A percentile compares a stretch with the other conserved stretches of the same genome.
Evolutionary conservation across 192 early-diverging fungal genomes (phyloP).

Genomic region (Rhizophagus sp.): DNA sequence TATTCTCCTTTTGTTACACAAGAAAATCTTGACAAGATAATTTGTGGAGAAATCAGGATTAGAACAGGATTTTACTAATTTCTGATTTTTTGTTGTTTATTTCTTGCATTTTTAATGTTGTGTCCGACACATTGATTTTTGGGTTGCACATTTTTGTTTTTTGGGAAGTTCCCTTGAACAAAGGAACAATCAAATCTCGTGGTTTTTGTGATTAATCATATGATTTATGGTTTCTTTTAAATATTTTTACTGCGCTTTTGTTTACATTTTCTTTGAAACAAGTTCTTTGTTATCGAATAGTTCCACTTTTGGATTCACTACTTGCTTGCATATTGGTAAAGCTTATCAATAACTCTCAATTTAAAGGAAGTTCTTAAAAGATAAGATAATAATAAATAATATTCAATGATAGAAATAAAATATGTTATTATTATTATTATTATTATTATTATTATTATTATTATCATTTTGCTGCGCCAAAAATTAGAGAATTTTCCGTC

Average conservation of each 20-base stretch:
- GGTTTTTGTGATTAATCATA: not conserved
- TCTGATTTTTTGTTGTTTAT: constrained; percentile 2
- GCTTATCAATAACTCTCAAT: not conserved
- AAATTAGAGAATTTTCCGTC: no score
- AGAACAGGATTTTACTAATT: not conserved
- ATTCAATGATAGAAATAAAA: no score
- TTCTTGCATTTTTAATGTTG: not conserved
- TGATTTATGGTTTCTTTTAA: not conserved
- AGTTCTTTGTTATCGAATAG: not conserved
- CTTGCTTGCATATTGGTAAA: not conserved
- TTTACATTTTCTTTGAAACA: not conserved
- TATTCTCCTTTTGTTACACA: not conserved
- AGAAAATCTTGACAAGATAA: not conserved
- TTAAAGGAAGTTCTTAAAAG: not conserved
- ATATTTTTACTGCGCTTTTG: not conserved
- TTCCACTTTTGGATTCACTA: not conserved
- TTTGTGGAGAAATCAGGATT: constrained; percentile 2
- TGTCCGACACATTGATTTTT: not conserved
- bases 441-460: no score
- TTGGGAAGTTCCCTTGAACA: not conserved
- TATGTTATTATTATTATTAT: no score
- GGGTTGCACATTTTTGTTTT: not conserved
- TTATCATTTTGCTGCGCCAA: no score
- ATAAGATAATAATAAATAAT: no score
- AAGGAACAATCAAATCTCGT: not conserved